Conservation (phyloP, 176 grass and related monocot genomes). For the Poa annua region DNA sequence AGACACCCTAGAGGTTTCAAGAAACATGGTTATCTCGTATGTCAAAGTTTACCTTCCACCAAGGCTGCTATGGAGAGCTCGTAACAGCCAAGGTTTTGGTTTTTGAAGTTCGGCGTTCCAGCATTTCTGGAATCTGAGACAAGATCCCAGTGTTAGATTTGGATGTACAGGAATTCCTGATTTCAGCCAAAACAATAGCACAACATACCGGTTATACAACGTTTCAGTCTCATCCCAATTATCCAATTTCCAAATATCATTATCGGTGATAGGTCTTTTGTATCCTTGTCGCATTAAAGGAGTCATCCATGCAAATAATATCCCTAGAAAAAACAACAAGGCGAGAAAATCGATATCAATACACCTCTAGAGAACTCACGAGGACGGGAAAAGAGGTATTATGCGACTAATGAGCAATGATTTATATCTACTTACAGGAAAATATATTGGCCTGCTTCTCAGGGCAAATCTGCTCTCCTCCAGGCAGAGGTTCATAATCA, state of each 20-base stretch:
- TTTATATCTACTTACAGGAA: conserved; percentile 66
- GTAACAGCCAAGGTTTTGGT: conserved; percentile 88
- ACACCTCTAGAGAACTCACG: background rate
- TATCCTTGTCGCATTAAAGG: conserved; percentile 96
- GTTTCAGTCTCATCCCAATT: conserved; percentile 92
- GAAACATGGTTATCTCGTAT: background rate
- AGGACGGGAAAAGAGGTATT: conserved; percentile 23
- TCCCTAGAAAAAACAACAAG: conserved; percentile 57
- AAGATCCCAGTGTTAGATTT: conserved; percentile 36
- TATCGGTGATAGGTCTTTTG: conserved; percentile 76
- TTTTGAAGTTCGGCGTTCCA: conserved; percentile 77
- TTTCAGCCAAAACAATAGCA: conserved; percentile 31
- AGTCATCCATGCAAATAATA: conserved; percentile 98
- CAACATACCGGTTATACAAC: conserved; percentile 78
- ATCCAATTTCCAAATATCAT: conserved; percentile 99
- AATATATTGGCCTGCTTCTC: conserved; percentile 72
- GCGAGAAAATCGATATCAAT: conserved; percentile 26
- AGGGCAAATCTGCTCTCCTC: conserved; percentile 85
- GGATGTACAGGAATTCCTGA: conserved; percentile 22
- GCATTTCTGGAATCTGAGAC: conserved; percentile 80
- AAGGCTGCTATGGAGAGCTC: conserved; percentile 87
- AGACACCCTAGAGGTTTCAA: conserved; percentile 20
- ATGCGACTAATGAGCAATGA: conserved; percentile 14
- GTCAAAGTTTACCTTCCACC: conserved; percentile 65
- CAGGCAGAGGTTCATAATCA: conserved; percentile 82